Evolutionary conservation across 2,329 filamentous ascomycete genomes (phyloP).

Genomic region (Venturia nashicola): DNA sequence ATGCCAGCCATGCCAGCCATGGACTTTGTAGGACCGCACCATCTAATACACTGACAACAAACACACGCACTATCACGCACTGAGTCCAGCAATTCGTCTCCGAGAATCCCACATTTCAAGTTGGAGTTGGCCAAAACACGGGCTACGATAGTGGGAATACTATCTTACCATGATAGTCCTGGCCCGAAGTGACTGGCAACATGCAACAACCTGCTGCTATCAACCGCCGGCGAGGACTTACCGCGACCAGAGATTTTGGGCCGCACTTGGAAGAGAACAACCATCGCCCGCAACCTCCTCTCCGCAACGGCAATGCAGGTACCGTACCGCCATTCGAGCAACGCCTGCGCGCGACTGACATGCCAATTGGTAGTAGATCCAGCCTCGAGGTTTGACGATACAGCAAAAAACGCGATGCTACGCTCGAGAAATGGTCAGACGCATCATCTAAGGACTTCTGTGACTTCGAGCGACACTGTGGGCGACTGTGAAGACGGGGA

Average conservation of each 20-base stretch:
- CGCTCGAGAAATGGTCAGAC: background rate
- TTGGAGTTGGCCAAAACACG: background rate
- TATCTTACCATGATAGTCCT: background rate
- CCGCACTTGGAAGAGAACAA: background rate
- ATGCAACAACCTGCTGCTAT: background rate
- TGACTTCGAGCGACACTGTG: background rate
- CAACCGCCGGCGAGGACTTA: background rate
- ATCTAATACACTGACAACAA: too few species aligned
- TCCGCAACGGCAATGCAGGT: slow-evolving; percentile 1
- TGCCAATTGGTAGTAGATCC: background rate
- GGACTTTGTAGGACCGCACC: too few species aligned
- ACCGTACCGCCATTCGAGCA: background rate
- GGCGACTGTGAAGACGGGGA: background rate
- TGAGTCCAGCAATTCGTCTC: background rate
- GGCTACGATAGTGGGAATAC: background rate
- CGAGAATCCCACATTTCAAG: background rate
- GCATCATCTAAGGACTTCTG: background rate
- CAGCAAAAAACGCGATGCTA: background rate
- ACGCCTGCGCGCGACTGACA: background rate
- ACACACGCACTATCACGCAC: background rate
- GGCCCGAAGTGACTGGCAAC: background rate
- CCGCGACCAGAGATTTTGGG: background rate
- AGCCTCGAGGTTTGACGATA: background rate
- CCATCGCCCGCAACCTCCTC: background rate
- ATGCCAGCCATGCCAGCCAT: background rate